phyloP scores from a whole-genome alignment of 1,139 yeast species.

The Blastobotrys buckinghamii region DNA sequence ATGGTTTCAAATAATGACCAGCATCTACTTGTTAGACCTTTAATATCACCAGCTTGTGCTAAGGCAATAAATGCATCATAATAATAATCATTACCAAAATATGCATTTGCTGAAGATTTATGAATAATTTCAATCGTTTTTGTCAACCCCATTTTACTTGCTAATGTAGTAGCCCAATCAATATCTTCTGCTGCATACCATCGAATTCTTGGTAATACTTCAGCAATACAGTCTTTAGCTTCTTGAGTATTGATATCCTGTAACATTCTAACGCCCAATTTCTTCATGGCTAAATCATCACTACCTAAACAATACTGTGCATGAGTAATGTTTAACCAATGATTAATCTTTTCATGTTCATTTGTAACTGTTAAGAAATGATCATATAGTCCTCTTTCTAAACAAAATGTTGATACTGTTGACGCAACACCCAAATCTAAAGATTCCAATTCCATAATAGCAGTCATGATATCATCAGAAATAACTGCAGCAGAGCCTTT shows the following conservation, averaged over 20 bases:
- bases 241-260: conserved; percentile 16
- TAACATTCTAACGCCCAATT: conserved; percentile 24
- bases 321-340: conserved; percentile 25
- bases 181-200: conserved; percentile 59
- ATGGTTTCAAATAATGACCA: conserved; percentile 58
- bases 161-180: conserved; percentile 68
- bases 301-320: conserved; percentile 23
- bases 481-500: conserved; percentile 56
- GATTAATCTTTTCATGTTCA: conserved; percentile 1
- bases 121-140: conserved; percentile 17
- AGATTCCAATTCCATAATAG: conserved; percentile 54
- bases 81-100: conserved; percentile 32
- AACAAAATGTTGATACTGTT: conserved; percentile 56
- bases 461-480: conserved; percentile 52
- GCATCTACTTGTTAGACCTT: conserved; percentile 37
- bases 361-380: conserved; percentile 32
- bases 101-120: conserved; percentile 22
- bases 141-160: conserved; percentile 39
- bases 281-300: conserved; percentile 11
- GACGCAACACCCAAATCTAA: conserved; percentile 67
- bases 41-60: conserved; percentile 56
- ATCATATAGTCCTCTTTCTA: conserved; percentile 55
- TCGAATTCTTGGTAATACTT: conserved; percentile 55
- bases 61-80: conserved; percentile 65
- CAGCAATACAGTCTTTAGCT: conserved; percentile 48